phyloP scores from a whole-genome alignment of 2,329 filamentous ascomycete genomes.

The Ustulina deusta region DNA sequence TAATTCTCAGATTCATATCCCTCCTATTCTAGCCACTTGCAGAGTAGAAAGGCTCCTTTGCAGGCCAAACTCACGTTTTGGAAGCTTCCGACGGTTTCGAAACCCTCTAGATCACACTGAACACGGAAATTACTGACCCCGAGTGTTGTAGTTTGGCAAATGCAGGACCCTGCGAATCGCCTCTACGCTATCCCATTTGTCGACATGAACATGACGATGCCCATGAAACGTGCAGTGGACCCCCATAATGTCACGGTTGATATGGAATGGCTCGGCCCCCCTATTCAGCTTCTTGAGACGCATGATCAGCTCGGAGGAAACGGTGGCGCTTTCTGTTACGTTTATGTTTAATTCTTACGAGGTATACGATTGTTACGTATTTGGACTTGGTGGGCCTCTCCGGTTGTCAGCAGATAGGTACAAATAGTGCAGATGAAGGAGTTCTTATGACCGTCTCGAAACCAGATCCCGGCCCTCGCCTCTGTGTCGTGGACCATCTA shows the following conservation, averaged over 20 bases:
- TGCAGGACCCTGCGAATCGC: slow-evolving; percentile 54
- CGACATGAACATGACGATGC: slow-evolving; percentile 43
- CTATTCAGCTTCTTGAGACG: slow-evolving; percentile 47
- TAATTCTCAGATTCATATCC: too few relatives aligned
- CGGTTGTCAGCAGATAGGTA: slow-evolving; percentile 3
- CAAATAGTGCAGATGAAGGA: background rate
- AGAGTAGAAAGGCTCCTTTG: too few relatives aligned
- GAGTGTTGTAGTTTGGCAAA: slow-evolving; percentile 52
- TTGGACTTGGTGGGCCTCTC: background rate
- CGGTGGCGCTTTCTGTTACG: slow-evolving; percentile 47
- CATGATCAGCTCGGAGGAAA: slow-evolving; percentile 49
- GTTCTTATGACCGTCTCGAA: background rate
- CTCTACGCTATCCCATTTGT: slow-evolving; percentile 49
- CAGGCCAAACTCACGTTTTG: background rate
- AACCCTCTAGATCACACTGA: too few relatives aligned
- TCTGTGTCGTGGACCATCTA: too few relatives aligned
- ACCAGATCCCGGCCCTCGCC: background rate
- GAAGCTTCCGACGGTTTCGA: background rate
- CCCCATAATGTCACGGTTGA: slow-evolving; percentile 44
- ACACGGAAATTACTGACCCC: background rate
- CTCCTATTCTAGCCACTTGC: too few relatives aligned
- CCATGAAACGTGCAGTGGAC: slow-evolving; percentile 41
- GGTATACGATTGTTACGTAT: background rate
- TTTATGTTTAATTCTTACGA: slow-evolving; percentile 44
- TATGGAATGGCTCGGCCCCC: slow-evolving; percentile 49